A percentile compares a stretch with the other conserved stretches of the same genome.
Evolutionary conservation across 768 basidiomycete species (phyloP).

Genomic region (Serpula lacrymans): DNA sequence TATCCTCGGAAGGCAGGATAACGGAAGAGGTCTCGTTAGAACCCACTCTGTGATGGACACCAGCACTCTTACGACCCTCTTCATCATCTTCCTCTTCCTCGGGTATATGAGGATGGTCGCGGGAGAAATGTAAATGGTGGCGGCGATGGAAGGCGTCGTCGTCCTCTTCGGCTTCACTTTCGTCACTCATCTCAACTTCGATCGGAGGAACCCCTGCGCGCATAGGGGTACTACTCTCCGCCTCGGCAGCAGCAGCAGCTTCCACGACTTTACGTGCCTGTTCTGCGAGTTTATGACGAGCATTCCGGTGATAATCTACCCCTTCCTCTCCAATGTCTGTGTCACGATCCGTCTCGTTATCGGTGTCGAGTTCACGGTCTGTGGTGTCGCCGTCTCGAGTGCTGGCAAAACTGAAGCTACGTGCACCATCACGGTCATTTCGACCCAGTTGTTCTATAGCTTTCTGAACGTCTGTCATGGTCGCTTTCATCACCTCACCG

Average conservation of each 20-base stretch:
- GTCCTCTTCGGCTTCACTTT: conserved; percentile 68
- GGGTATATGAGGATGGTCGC: conserved; percentile 57
- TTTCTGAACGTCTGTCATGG: conserved; percentile 86
- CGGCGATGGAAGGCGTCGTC: conserved; percentile 37
- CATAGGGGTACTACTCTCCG: conserved; percentile 43
- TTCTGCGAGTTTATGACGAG: conserved; percentile 65
- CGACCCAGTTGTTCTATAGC: conserved; percentile 85
- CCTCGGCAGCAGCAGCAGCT: conserved; percentile 35
- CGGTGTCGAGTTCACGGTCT: conserved; percentile 46
- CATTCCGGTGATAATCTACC: conserved; percentile 63
- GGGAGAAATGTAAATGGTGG: conserved; percentile 33
- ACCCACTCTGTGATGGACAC: conserved; percentile 18
- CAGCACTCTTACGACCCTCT: conserved; percentile 18
- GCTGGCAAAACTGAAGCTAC: conserved; percentile 78
- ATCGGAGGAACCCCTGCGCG: conserved; percentile 57
- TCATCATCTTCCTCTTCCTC: conserved; percentile 68
- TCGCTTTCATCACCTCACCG: conserved; percentile 76
- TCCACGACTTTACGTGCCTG: conserved; percentile 63
- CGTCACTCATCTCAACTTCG: conserved; percentile 73
- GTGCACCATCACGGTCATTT: conserved; percentile 51
- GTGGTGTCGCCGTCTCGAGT: conserved; percentile 49
- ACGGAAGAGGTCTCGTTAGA: conserved; percentile 31
- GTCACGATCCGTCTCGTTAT: conserved; percentile 46
- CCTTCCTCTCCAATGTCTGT: conserved; percentile 47
- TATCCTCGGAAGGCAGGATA: conserved; percentile 21